These are phyloP conservation scores for Auricularia heimuer DNA, from an alignment of 768 basidiomycete genomes.

Conservation along the genomic window DNA sequence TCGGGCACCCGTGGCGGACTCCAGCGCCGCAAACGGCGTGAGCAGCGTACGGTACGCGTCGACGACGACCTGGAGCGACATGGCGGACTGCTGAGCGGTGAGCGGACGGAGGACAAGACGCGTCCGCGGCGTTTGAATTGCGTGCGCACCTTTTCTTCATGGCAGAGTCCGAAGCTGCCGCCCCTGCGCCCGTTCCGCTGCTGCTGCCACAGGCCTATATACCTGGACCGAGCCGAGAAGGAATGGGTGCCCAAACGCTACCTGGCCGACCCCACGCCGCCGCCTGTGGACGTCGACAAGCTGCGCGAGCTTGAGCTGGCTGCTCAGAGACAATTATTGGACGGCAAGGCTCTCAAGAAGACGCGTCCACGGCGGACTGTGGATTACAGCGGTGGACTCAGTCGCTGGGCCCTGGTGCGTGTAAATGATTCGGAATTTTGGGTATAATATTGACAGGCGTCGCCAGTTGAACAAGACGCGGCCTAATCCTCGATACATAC, in stretches of 20 bases:
- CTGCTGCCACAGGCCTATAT: neutral
- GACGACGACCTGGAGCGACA: constrained; percentile 6
- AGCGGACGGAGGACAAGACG: neutral
- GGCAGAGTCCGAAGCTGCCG: neutral
- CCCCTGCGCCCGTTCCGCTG: neutral
- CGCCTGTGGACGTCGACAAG: constrained; percentile 65
- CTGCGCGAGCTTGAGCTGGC: constrained; percentile 73
- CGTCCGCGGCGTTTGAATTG: neutral
- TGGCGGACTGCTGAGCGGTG: neutral
- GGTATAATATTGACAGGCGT: neutral
- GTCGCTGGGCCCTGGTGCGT: constrained; percentile 75
- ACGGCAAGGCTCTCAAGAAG: constrained; percentile 81
- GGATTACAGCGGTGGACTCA: constrained; percentile 85
- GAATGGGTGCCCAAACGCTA: constrained; percentile 68
- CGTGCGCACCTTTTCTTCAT: neutral
- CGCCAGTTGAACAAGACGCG: constrained; percentile 63
- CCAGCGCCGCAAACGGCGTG: constrained; percentile 3
- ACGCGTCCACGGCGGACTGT: constrained; percentile 89
- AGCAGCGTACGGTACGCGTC: constrained; percentile 3
- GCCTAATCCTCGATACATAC: constrained; percentile 67
- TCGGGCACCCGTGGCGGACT: constrained; percentile 27
- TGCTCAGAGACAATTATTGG: constrained; percentile 56
- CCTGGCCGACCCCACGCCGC: constrained; percentile 57
- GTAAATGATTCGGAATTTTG: neutral
- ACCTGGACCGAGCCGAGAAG: neutral